A percentile compares a stretch with the other conserved stretches of the same genome.
These are phyloP conservation scores for Saturnispora besseyi DNA, from an alignment of 805 yeast genomes.

Conservation along the genomic window DNA sequence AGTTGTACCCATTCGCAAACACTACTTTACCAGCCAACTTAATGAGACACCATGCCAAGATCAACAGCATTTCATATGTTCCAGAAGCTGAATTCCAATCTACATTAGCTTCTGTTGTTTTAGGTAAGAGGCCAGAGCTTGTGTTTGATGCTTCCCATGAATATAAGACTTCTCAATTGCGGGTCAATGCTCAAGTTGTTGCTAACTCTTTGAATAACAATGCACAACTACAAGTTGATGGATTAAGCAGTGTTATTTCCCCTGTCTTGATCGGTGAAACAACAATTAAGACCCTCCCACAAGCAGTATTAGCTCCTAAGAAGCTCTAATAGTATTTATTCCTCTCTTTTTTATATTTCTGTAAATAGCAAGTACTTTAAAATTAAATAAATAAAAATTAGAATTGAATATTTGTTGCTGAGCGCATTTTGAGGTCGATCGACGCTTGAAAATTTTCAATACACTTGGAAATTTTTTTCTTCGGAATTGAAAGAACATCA, in stretches of 20 bases:
- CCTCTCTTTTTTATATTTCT: not conserved
- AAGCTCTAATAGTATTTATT: slow-evolving; percentile 4
- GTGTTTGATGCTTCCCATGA: slow-evolving; percentile 13
- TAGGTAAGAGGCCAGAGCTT: slow-evolving; percentile 23
- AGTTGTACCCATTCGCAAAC: slow-evolving; percentile 22
- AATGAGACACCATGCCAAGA: slow-evolving; percentile 12
- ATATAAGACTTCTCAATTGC: slow-evolving; percentile 20
- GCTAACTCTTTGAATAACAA: slow-evolving; percentile 25
- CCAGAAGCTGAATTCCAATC: slow-evolving; percentile 16
- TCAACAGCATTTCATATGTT: slow-evolving; percentile 12
- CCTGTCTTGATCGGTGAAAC: slow-evolving; percentile 17
- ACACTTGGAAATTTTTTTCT: not conserved
- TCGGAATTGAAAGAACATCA: not conserved
- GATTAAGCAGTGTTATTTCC: slow-evolving; percentile 16
- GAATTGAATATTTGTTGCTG: not conserved
- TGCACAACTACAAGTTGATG: slow-evolving; percentile 25
- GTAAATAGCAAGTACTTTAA: not conserved
- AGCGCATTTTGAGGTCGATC: not conserved
- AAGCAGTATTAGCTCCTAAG: slow-evolving; percentile 13
- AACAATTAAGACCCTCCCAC: slow-evolving; percentile 18
- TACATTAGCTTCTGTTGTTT: slow-evolving; percentile 21
- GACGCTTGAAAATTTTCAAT: not conserved
- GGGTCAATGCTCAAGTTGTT: slow-evolving; percentile 25
- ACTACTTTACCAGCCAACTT: slow-evolving; percentile 16
- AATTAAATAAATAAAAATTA: not conserved